Evolutionary conservation across 2,329 filamentous ascomycete genomes (phyloP).

Genomic region (Microdochium paspali): DNA sequence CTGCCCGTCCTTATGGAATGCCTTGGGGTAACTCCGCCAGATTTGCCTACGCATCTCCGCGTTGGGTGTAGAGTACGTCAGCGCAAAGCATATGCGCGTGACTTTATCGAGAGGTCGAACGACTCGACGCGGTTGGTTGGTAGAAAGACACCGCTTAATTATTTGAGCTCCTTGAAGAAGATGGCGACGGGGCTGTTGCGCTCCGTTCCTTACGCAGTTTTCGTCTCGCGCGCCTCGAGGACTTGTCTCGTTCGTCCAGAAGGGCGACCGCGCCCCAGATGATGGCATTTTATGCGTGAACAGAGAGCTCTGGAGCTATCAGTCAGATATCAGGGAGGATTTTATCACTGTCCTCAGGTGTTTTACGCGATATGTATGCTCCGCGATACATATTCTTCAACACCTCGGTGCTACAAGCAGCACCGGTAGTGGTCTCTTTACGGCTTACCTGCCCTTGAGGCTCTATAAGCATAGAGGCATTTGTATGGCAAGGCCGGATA

Average conservation of each 20-base stretch:
- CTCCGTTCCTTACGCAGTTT: constrained; percentile 7
- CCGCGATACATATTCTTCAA: too few species aligned
- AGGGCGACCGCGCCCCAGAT: constrained; percentile 19
- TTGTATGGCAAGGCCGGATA: too few species aligned
- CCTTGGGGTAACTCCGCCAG: not conserved
- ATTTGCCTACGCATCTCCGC: not conserved
- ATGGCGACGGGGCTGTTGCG: constrained; percentile 17
- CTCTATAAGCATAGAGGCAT: too few species aligned
- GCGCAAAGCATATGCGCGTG: constrained; percentile 27
- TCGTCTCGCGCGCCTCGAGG: constrained; percentile 15
- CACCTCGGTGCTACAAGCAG: too few species aligned
- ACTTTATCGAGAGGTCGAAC: constrained; percentile 33
- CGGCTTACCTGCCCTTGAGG: too few species aligned
- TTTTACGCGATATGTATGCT: too few species aligned
- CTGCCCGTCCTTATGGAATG: constrained; percentile 1
- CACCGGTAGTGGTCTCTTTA: too few species aligned
- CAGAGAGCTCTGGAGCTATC: too few species aligned
- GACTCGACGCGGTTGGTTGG: constrained; percentile 32
- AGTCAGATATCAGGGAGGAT: too few species aligned
- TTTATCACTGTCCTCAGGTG: too few species aligned
- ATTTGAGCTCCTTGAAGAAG: constrained; percentile 30
- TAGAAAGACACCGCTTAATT: constrained; percentile 30
- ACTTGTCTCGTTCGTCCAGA: constrained; percentile 22
- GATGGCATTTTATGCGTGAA: too few species aligned
- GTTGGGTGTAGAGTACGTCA: constrained; percentile 17